phyloP scores from a whole-genome alignment of 306 rosid genomes.

The Dicorynia guianensis region DNA sequence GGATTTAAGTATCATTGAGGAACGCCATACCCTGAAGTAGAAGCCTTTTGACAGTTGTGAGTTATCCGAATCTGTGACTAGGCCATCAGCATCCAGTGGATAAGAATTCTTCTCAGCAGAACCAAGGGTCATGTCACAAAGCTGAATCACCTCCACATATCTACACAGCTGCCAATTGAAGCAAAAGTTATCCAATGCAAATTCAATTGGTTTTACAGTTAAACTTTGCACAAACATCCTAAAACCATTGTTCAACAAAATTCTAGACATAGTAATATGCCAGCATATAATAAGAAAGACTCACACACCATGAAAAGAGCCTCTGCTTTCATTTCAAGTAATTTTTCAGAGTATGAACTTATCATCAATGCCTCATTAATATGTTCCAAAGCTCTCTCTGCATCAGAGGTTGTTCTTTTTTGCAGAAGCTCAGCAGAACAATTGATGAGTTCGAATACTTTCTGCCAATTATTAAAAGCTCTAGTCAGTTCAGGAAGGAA shows the following conservation, averaged over 20 bases:
- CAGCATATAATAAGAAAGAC: constrained; percentile 36
- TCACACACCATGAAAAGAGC: constrained; percentile 76
- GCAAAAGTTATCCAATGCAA: constrained; percentile 48
- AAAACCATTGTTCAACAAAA: constrained; percentile 30
- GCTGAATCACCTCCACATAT: constrained; percentile 83
- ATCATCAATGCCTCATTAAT: constrained; percentile 74
- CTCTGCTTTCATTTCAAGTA: constrained; percentile 93
- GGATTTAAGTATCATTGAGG: constrained; percentile 72
- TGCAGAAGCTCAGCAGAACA: constrained; percentile 67
- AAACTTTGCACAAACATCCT: constrained; percentile 30
- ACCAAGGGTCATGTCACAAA: constrained; percentile 74
- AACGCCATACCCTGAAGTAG: constrained; percentile 85
- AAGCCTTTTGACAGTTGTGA: constrained; percentile 55
- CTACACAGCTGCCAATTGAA: constrained; percentile 68
- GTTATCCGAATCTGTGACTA: constrained; percentile 49
- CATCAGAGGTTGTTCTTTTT: constrained; percentile 61
- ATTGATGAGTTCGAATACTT: constrained; percentile 67
- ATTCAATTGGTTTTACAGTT: constrained; percentile 8
- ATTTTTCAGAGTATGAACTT: constrained; percentile 76
- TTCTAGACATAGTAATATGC: constrained; percentile 36
- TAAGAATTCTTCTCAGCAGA: constrained; percentile 84
- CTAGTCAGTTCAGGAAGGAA: constrained; percentile 41
- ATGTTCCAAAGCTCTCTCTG: constrained; percentile 66
- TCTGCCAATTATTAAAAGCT: constrained; percentile 64
- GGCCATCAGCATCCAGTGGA: constrained; percentile 44